Evolutionary conservation across 2,329 filamentous ascomycete genomes (phyloP), one percentile per base, ranked within the genome.

Genomic region (Fusarium sp.): DNA sequence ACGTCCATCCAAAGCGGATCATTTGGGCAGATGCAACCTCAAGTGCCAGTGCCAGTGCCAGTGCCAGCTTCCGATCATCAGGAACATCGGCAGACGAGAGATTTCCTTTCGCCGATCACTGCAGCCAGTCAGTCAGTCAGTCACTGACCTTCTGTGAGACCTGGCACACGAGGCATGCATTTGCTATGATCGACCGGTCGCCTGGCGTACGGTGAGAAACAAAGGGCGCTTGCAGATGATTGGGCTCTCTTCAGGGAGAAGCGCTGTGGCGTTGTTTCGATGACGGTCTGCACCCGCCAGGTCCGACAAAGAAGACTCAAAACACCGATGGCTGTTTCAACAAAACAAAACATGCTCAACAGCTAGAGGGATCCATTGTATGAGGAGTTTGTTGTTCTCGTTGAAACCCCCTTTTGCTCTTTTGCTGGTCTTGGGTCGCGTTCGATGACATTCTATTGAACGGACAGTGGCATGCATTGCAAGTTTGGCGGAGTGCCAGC

Each of bases 221-320:
- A 62, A 30, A 55, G 32, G 28, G 26, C 41, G 51, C 38, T 50
- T 32, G 36, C 61, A 36, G 26, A 2, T 69, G 67, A 67, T 61
- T 70, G 67, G 60, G 41, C n/a, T 70, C n/a, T 48, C 15, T 18
- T 39, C 39, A 32, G 48, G 44, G 50, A 70, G 67, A 71, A 68
- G 62, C 68, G 68, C 68, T 50, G 68, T 71, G 68, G 68, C 68
- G 68, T 62, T 72, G 56, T 71, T 71, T 68, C 67, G 36, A 45
- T 52, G 39, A 24, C 24, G 30, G 36, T 24, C 30, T 44, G 58
- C 24, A 62, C 24, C 60, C 55, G 60, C 38, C 22, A 54, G 32
- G 44, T 57, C 54, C 45, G 51, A 73, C 30, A 60, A 72, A 66
- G 54, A 55, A 66, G 51, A 68, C 62, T 39, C 66, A 70, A 70